Evolutionary conservation across 2,329 filamentous ascomycete genomes (phyloP), one percentile per base, ranked within the genome.

Genomic region (Aspergillus phoenicis): DNA sequence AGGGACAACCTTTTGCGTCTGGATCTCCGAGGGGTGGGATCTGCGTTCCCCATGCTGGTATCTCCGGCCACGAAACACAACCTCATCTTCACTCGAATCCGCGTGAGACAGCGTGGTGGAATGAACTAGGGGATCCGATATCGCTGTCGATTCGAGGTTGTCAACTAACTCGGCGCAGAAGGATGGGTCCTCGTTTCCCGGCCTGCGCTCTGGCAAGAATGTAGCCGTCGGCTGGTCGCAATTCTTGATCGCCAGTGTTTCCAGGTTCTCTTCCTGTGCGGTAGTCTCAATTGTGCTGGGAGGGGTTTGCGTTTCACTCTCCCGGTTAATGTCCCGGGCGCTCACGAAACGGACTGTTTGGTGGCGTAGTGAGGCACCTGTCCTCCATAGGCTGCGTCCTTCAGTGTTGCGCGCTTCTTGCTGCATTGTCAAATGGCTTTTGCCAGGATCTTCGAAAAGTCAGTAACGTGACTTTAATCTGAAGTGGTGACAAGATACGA

Each of bases 21-120:
- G 24, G 5, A 1, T 33, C 10, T 36, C 20, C 4, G 28, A 28
- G 5, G 17, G 13, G 28, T 38, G 11, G 7, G 11, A 20, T 20
- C 24, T 20, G 24, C 45, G 10, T 15, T 59, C 41, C 17, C 22
- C 66, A 26, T 52, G 54, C 30, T 57, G 57, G n/a, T 61, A 70
- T 17, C 63, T 69, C 58, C 77, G 70, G 20, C 76, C 77, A 20
- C 62, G 68, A 51, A 79, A 79, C 6, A 79, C 72, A 36, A 79
- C 70, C 59, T 79, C 77, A 49, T 97, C 91, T 52, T 91, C 90
- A 68, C 88, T 90, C 0, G 89, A 91, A 64, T 86, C 82, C 0
- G 83, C 83, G 5, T 6, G 71, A 69, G 2, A 77, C 77, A 15
- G 11, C 78, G 78, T 20, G 75, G 75, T 8, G 60, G 51, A 15